Evolutionary conservation across 805 yeast species (phyloP).

Genomic region (Kazachstania africana): DNA sequence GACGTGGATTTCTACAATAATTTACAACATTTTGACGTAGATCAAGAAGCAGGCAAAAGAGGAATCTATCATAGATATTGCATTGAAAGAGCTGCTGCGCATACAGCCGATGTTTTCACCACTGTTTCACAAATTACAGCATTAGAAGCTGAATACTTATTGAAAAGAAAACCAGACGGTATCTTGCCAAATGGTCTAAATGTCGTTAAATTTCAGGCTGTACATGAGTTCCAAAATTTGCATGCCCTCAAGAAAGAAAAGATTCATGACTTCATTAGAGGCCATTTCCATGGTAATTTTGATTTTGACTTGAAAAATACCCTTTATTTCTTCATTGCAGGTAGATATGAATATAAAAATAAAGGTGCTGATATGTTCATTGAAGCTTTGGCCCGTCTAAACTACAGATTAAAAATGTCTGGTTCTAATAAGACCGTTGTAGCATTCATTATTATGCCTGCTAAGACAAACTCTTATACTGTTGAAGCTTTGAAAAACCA

Average conservation of each 20-base stretch:
- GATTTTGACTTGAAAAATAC: conserved; percentile 93
- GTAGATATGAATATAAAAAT: conserved; percentile 91
- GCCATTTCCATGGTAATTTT: conserved; percentile 94
- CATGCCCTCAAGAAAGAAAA: conserved; percentile 87
- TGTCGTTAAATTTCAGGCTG: conserved; percentile 92
- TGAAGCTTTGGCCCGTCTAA: conserved; percentile 84
- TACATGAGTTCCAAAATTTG: conserved; percentile 93
- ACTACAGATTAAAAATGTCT: conserved; percentile 69
- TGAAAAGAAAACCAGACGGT: conserved; percentile 95
- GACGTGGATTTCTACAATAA: conserved; percentile 92
- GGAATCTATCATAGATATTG: conserved; percentile 97
- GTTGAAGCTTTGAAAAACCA: conserved; percentile 93
- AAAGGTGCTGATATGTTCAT: conserved; percentile 94
- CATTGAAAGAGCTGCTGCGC: conserved; percentile 93
- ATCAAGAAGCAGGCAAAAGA: conserved; percentile 94
- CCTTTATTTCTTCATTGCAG: conserved; percentile 89
- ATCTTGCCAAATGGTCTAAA: conserved; percentile 94
- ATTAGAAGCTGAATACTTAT: conserved; percentile 80
- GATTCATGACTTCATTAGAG: conserved; percentile 88
- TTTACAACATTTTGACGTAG: conserved; percentile 81
- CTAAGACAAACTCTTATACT: conserved; percentile 84
- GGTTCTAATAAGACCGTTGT: conserved; percentile 88
- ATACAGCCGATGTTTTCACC: conserved; percentile 91
- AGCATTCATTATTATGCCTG: conserved; percentile 97
- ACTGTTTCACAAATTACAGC: conserved; percentile 98